Evolutionary conservation across 2,329 filamentous ascomycete species (phyloP), one percentile per base, ranked within the genome.

Genomic region (Colletotrichum phormii): DNA sequence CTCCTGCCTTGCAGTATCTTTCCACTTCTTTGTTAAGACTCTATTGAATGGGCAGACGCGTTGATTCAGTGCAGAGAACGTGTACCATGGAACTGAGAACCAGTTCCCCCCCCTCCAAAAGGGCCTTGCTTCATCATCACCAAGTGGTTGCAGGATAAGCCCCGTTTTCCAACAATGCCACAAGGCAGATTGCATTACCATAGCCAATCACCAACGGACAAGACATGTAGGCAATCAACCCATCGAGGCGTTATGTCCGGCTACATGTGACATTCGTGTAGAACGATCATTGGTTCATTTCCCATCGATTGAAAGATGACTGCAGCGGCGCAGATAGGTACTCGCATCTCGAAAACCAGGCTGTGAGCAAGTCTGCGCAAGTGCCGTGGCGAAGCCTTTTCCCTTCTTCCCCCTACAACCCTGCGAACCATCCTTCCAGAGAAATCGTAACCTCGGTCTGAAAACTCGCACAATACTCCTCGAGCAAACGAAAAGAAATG

Each of bases 111-210:
- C 18, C 13, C 42, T 26, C 24, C 24, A 26, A 26, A 26, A 49
- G 9, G 3, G 18, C 0, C 15, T 2, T n/a, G 18, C 42, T n/a
- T 1, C 18, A n/a, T 1, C 37, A 0, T 49, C 42, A 1, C 3
- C 7, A n/a, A 49, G 42, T 49, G 18, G 42, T 3, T 49, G 42
- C 1, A 49, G 4, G 0, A n/a, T 49, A 49, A 18, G 42, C 42
- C 15, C 18, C 18, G 18, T 8, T 49, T 49, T n/a, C 18, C 1
- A n/a, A 49, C 0, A 49, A 18, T 1, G 42, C 15, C 42, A 49
- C 42, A n/a, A 11, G 42, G 42, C 7, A 0, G 7, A n/a, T 1
- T 2, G 15, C 15, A 46, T 35, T 2, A 6, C 2, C 13, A 46
- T 9, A 46, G 7, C 42, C 42, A 46, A 46, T 46, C 42, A 46